Percentiles rank a stretch among this genome's conserved stretches.
Conservation (phyloP, 768 basidiomycete genomes). For the Auricularia auricula-judae region DNA sequence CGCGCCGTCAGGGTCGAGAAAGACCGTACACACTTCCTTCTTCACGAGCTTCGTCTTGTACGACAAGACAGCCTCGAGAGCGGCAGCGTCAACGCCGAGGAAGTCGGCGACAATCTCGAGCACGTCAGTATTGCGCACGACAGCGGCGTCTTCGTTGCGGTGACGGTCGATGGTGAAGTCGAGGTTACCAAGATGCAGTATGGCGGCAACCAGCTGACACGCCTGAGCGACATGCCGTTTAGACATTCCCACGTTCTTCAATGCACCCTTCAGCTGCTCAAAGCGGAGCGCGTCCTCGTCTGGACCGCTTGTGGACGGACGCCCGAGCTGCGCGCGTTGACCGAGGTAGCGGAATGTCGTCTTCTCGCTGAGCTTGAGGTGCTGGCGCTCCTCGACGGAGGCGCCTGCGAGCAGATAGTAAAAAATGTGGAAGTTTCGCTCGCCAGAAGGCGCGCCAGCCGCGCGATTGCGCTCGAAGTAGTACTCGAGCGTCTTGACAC, state of each 20-base stretch:
- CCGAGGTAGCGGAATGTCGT: constrained; percentile 81
- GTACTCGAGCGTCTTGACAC: constrained; percentile 93
- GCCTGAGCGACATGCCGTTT: constrained; percentile 93
- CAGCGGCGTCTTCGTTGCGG: constrained; percentile 85
- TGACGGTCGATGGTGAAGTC: constrained; percentile 79
- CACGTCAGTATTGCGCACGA: constrained; percentile 75
- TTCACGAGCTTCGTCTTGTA: constrained; percentile 90
- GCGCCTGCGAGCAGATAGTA: constrained; percentile 94
- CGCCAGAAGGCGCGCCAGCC: constrained; percentile 77
- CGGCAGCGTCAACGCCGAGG: constrained; percentile 64
- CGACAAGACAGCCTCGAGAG: constrained; percentile 70
- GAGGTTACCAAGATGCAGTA: constrained; percentile 92
- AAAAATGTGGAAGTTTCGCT: constrained; percentile 96
- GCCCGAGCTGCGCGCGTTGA: constrained; percentile 41
- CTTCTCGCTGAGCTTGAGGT: constrained; percentile 75
- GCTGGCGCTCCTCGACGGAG: constrained; percentile 74
- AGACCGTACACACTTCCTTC: constrained; percentile 95
- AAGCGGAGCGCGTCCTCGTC: constrained; percentile 84
- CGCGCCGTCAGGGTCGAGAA: constrained; percentile 89
- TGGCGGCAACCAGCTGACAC: constrained; percentile 89
- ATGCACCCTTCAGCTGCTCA: constrained; percentile 86
- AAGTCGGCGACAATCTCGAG: constrained; percentile 85
- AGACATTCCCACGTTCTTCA: constrained; percentile 87
- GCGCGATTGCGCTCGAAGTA: constrained; percentile 89
- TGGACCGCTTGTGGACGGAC: constrained; percentile 9